A percentile compares a stretch with the other conserved stretches of the same genome.
These are phyloP conservation scores for Mallotus repandus DNA, from an alignment of 441 rosid species.

Conservation along the genomic window DNA sequence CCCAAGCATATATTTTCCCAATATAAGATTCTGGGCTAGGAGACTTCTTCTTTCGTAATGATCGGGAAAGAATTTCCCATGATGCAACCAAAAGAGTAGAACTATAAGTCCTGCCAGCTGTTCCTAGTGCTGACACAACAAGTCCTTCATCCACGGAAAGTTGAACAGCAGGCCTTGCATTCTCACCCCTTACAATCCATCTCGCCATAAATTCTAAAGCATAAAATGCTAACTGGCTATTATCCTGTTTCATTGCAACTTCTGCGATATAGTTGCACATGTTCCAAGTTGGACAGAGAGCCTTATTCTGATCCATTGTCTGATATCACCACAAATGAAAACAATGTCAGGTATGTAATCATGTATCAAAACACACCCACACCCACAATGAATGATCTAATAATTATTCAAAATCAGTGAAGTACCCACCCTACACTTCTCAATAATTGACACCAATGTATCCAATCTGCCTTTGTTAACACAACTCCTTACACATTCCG, in stretches of 20 bases:
- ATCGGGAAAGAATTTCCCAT: constrained; percentile 66
- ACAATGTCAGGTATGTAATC: constrained; percentile 11
- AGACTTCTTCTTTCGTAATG: constrained; percentile 62
- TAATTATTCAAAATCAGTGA: constrained; percentile 2
- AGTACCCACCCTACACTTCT: constrained; percentile 97
- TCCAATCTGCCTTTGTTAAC: constrained; percentile 56
- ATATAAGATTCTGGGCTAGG: constrained; percentile 71
- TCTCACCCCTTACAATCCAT: constrained; percentile 77
- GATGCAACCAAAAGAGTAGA: constrained; percentile 74
- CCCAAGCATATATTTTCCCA: constrained; percentile 76
- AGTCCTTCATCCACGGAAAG: constrained; percentile 86
- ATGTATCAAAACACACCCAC: background rate
- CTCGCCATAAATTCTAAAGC: constrained; percentile 84
- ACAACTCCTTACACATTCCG: constrained; percentile 50
- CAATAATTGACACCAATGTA: constrained; percentile 64
- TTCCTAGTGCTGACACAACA: constrained; percentile 69
- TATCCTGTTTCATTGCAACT: constrained; percentile 67
- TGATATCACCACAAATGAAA: constrained; percentile 30
- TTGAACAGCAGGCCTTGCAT: constrained; percentile 50
- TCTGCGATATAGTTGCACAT: constrained; percentile 66
- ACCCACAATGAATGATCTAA: constrained; percentile 1
- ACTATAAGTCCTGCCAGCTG: constrained; percentile 75
- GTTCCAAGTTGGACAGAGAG: constrained; percentile 78
- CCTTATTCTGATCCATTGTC: constrained; percentile 80
- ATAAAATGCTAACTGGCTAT: constrained; percentile 69